Percentiles rank a stretch among this genome's conserved stretches.
Evolutionary conservation across 208 protist genomes (phyloP).

Genomic region (Trypanosoma congolense): DNA sequence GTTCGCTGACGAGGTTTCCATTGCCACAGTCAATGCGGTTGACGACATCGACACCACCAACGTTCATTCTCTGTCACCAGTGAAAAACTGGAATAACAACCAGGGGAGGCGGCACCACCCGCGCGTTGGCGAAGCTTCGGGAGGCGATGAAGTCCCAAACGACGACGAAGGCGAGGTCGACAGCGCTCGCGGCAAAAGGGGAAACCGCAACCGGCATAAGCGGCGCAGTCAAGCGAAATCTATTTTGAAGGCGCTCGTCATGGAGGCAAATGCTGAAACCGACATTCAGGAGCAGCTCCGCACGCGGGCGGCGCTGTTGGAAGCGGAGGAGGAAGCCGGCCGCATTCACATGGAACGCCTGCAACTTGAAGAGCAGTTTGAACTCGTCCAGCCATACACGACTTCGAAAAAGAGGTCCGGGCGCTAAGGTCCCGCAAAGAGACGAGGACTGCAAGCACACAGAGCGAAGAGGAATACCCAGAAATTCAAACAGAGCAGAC

Average conservation of each 20-base stretch:
- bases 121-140: not conserved
- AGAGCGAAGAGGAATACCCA: too few relatives aligned
- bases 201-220: not conserved
- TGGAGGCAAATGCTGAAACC: not conserved
- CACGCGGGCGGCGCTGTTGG: not conserved
- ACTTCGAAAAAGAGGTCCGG: not conserved
- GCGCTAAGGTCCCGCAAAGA: too few relatives aligned
- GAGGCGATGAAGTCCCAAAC: not conserved
- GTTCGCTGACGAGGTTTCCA: not conserved
- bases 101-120: not conserved
- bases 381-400: not conserved
- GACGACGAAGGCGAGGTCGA: not conserved
- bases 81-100: not conserved
- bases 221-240: not conserved
- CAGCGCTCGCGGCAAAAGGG: not conserved
- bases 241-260: not conserved
- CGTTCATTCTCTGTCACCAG: too few relatives aligned
- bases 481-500: too few relatives aligned
- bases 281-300: not conserved
- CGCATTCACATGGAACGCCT: not conserved
- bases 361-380: slow-evolving; percentile 1
- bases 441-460: too few relatives aligned
- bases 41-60: too few relatives aligned
- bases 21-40: too few relatives aligned
- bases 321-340: not conserved